Evolutionary conservation across 495 filamentous ascomycete genomes (phyloP), one percentile per base, ranked within the genome.

Genomic region (Aspergillus affinis): DNA sequence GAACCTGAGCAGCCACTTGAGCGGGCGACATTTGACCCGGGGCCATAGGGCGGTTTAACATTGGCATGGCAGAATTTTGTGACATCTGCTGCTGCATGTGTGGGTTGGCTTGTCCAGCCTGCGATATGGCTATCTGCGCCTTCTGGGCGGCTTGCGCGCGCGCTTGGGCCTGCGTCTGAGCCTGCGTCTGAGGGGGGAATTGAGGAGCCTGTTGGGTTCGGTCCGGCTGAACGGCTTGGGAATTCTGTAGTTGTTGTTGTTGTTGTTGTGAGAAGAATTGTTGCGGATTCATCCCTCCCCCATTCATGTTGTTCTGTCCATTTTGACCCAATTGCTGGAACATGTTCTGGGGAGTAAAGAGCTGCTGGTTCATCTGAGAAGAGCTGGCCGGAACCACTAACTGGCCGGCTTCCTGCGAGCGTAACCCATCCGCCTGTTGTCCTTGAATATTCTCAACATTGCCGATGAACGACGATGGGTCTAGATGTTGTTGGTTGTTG

Each of bases 381-480:
- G 77, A 76, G 63, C 85, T 89, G 18, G 85, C 86, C 10, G 86
- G 86, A 12, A 89, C 86, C 21, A 89, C 86, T 48, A 84, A 70
- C 60, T 87, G 84, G 23, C 86, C 86, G 51, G 82, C 81, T 69
- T 88, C 83, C 68, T 86, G 83, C n/a, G 79, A 81, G 23, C 84
- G 83, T 54, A 84, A 65, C 15, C 82, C 86, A 63, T 85, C 83
- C 27, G 81, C 82, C 69, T 88, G 86, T 65, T 87, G 85, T 23
- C 80, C 83, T 54, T 84, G 72, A 12, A 88, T 76, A 48, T 82
- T 82, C 55, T 81, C 78, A 57, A 84, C 71, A 58, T 76, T 81
- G 5, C 80, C 79, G 10, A 82, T 71, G 63, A 84, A 82, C 1
- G 73, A 65, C 17, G 75, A 75, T 8, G 78, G 69, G 20, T 85